Evolutionary conservation across 768 basidiomycete species (phyloP).

Genomic region (Leccinum arenicola): DNA sequence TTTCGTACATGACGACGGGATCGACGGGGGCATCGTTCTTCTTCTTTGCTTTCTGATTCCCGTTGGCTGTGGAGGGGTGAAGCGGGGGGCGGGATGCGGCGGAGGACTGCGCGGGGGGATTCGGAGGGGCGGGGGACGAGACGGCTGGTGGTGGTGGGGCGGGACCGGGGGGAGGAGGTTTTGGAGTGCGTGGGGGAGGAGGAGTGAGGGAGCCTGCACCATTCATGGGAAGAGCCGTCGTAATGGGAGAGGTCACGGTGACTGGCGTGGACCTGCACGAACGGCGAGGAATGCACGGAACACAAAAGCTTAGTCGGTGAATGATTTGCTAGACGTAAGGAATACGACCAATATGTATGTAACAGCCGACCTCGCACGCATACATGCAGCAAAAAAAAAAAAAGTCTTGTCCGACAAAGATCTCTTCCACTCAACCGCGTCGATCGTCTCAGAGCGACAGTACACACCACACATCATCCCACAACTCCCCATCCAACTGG

Average conservation of each 20-base stretch:
- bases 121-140: constrained; percentile 27
- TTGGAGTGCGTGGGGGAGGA: constrained; percentile 36
- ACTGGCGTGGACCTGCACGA: constrained; percentile 16
- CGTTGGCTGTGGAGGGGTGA: constrained; percentile 29
- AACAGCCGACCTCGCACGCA: background rate
- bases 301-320: constrained; percentile 23
- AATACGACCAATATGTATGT: background rate
- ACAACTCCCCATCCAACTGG: background rate
- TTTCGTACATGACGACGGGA: constrained; percentile 85
- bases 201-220: constrained; percentile 35
- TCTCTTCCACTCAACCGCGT: background rate
- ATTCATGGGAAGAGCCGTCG: constrained; percentile 40
- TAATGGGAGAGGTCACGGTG: constrained; percentile 1
- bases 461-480: background rate
- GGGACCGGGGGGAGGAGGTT: constrained; percentile 56
- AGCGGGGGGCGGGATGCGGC: constrained; percentile 32
- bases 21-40: constrained; percentile 65
- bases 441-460: background rate
- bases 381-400: background rate
- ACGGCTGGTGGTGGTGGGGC: constrained; percentile 56
- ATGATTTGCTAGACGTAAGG: constrained; percentile 16
- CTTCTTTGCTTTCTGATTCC: constrained; percentile 63
- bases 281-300: constrained; percentile 31
- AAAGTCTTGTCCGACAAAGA: background rate
- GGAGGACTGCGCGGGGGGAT: constrained; percentile 37